Base-by-base conservation (phyloP, 371 early-diverging fungal species). In the Lichtheimia hyalospora region DNA sequence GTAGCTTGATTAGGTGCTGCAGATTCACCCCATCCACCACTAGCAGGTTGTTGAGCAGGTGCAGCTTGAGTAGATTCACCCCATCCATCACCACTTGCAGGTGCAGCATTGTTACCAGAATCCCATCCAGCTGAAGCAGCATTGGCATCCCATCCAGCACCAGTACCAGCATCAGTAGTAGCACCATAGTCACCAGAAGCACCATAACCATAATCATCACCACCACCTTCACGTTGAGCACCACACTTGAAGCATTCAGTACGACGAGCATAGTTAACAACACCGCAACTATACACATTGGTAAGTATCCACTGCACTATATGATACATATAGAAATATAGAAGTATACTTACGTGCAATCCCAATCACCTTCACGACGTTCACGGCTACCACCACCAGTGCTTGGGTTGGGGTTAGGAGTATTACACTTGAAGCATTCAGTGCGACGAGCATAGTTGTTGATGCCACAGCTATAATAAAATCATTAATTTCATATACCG, bases 181-280 rank as follows among this genome's bases (percentile, higher is more conserved):
- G 57, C 63, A 18, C 53, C 53, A 49, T 41, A 60, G 28, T 64
- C 64, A 46, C 59, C 40, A 10, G 58, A 28, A 28, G 69, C 55
- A 41, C 58, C 68, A 52, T 60, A 58, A 39, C 68, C 64, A 52
- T 20, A 68, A 49, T 78, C 81, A 34, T 84, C 85, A 48, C 73
- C 75, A 50, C 73, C 75, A 56, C 75, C 71, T 27, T 84, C 82
- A 64, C 82, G 82, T 14, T 84, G 75, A 39, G 77, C 69, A 42
- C 70, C 69, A 59, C 90, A 90, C 66, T 83, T 84, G 76, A 81
- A 86, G 67, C 90, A 90, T 52, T 81, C 84, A 24, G 79, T 73
- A 60, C 88, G 73, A 54, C 83, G 77, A 46, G 84, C 81, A 62
- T 84, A 87, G 54, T 84, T 84, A 46, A 75, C 79, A 56, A 78